phyloP scores from a whole-genome alignment of 768 basidiomycete species.

The Tephrocybe sp. region DNA sequence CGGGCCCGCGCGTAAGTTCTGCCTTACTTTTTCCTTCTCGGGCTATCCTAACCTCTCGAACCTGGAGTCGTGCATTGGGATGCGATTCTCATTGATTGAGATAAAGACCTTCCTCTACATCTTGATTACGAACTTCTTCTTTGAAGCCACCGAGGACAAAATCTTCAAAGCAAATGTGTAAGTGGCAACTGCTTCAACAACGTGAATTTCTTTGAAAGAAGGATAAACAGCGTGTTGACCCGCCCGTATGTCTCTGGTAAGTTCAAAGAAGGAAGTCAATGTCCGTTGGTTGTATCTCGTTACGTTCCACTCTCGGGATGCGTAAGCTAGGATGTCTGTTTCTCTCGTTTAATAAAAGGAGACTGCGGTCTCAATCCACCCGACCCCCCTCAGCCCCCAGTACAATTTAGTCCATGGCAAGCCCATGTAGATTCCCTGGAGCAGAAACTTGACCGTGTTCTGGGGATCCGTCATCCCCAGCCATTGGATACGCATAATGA shows the following conservation, averaged over 20 bases:
- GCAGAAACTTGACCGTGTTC: too few relatives aligned
- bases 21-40: background rate
- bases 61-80: constrained; percentile 75
- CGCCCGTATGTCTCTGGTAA: constrained; percentile 59
- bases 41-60: constrained; percentile 1
- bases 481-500: constrained; percentile 58
- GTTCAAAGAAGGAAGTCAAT: constrained; percentile 59
- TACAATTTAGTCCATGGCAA: too few relatives aligned
- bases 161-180: constrained; percentile 66
- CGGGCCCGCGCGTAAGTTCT: constrained; percentile 71
- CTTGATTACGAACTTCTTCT: constrained; percentile 67
- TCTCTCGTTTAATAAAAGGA: background rate
- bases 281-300: constrained; percentile 53
- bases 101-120: constrained; percentile 77
- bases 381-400: too few relatives aligned
- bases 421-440: too few relatives aligned
- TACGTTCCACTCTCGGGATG: constrained; percentile 17
- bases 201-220: background rate
- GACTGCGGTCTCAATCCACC: too few relatives aligned
- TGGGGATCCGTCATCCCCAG: constrained; percentile 63
- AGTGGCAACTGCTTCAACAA: constrained; percentile 21
- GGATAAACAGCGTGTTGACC: constrained; percentile 52
- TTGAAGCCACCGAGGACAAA: constrained; percentile 49
- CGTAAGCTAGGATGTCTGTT: background rate
- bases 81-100: constrained; percentile 82